Evolutionary conservation across 2,329 filamentous ascomycete genomes (phyloP).

Genomic region (Thermomyces lanuginosus): DNA sequence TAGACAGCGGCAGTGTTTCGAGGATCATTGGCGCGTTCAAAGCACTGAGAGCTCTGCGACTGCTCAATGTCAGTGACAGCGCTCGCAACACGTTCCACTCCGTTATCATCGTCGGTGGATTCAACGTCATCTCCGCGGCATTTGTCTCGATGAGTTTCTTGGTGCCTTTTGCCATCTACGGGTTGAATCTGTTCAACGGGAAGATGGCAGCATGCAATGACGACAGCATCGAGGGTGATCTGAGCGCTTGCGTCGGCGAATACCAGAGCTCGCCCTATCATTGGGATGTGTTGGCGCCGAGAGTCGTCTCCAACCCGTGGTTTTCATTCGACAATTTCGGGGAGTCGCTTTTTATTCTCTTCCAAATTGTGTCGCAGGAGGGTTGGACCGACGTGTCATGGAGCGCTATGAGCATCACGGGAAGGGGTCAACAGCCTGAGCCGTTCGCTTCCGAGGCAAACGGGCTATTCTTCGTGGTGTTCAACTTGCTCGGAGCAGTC

Average conservation of each 20-base stretch:
- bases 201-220: conserved; percentile 71
- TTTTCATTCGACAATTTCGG: conserved; percentile 93
- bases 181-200: conserved; percentile 80
- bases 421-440: conserved; percentile 54
- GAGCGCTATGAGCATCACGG: conserved; percentile 65
- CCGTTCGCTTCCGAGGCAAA: conserved; percentile 60
- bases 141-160: conserved; percentile 88
- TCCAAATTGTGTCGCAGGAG: conserved; percentile 97
- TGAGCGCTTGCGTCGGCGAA: conserved; percentile 66
- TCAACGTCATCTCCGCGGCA: conserved; percentile 82
- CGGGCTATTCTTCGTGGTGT: conserved; percentile 83
- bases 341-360: conserved; percentile 86
- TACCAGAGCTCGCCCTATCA: conserved; percentile 60
- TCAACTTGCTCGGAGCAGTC: conserved; percentile 90
- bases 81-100: conserved; percentile 94
- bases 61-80: conserved; percentile 92
- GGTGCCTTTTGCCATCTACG: conserved; percentile 93
- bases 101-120: conserved; percentile 80
- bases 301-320: conserved; percentile 63
- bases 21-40: conserved; percentile 93
- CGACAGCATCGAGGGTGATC: conserved; percentile 36
- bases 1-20: conserved; percentile 68
- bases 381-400: conserved; percentile 94
- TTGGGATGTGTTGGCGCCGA: conserved; percentile 72
- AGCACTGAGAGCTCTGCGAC: conserved; percentile 71